Percentiles rank a stretch among this genome's conserved stretches.
These are phyloP conservation scores for Blepharisma stoltei DNA, from an alignment of 73 alveolate genomes.

Conservation along the genomic window DNA sequence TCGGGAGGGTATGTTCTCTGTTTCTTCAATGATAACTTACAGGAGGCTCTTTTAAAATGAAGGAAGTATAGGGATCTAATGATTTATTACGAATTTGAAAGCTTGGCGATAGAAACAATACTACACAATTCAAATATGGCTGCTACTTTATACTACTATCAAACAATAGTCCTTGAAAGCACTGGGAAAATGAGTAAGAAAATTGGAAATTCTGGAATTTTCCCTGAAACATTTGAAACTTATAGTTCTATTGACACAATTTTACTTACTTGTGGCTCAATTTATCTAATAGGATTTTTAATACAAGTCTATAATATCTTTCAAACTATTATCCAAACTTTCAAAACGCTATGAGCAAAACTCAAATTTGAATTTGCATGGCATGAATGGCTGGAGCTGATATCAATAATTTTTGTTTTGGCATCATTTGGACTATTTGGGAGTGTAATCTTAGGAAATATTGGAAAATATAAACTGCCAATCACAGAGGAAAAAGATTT, in stretches of 20 bases:
- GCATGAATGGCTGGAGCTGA: conserved; percentile 3
- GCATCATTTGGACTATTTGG: background rate
- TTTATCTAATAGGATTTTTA: conserved; percentile 4
- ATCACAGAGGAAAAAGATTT: background rate
- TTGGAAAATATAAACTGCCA: conserved; percentile 16
- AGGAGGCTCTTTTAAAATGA: conserved; percentile 10
- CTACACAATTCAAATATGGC: background rate
- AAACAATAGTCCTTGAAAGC: background rate
- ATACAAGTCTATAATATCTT: background rate
- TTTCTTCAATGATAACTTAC: conserved; percentile 29
- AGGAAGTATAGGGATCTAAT: background rate
- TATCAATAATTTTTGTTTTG: background rate
- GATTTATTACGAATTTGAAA: background rate
- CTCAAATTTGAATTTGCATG: conserved; percentile 18
- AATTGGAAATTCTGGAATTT: background rate
- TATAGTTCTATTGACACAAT: background rate
- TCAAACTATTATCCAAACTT: background rate
- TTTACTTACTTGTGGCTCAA: background rate
- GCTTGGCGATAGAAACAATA: background rate
- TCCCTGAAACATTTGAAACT: conserved; percentile 8
- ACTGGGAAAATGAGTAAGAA: background rate
- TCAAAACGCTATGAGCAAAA: background rate
- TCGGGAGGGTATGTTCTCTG: conserved; percentile 46
- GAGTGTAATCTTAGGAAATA: background rate
- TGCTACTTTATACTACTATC: background rate